Evolutionary conservation across 176 grass and related monocot genomes (phyloP).

Genomic region (Tillandsia fasciculata): DNA sequence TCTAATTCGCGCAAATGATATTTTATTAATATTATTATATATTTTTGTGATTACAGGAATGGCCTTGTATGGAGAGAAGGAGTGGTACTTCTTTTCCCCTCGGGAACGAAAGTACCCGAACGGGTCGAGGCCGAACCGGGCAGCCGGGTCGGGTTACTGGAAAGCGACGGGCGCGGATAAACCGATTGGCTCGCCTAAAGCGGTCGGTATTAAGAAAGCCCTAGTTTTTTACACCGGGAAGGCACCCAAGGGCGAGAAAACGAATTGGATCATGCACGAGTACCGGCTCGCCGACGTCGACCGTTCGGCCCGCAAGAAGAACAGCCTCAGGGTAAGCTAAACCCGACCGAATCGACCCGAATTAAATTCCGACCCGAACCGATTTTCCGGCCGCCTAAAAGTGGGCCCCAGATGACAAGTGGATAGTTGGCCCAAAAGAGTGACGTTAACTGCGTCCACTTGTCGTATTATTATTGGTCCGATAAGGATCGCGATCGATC

Average conservation of each 20-base stretch:
- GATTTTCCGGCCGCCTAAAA: too few relatives aligned
- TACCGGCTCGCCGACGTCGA: slow-evolving; percentile 83
- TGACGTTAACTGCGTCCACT: neutral
- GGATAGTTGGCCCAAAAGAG: neutral
- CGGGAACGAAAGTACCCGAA: slow-evolving; percentile 82
- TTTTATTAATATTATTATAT: neutral
- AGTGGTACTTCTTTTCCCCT: slow-evolving; percentile 84
- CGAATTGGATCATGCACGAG: slow-evolving; percentile 99
- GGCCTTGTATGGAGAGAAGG: slow-evolving; percentile 70
- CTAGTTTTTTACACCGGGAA: slow-evolving; percentile 75
- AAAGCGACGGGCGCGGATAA: slow-evolving; percentile 80
- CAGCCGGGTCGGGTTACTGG: slow-evolving; percentile 60
- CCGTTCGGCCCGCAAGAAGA: slow-evolving; percentile 58
- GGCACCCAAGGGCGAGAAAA: slow-evolving; percentile 85
- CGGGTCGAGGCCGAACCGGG: slow-evolving; percentile 68
- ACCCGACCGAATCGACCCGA: neutral
- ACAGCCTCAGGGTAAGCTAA: slow-evolving; percentile 42
- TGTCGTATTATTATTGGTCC: neutral
- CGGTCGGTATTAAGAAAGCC: slow-evolving; percentile 66
- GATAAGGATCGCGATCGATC: neutral
- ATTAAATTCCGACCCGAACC: neutral
- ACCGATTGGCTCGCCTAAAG: slow-evolving; percentile 50
- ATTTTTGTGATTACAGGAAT: slow-evolving; percentile 20
- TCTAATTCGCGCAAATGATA: too few relatives aligned
- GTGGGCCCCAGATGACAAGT: too few relatives aligned